These are phyloP conservation scores for Bonia amplexicaulis DNA, from an alignment of 176 grass and related monocot species.

Conservation along the genomic window DNA sequence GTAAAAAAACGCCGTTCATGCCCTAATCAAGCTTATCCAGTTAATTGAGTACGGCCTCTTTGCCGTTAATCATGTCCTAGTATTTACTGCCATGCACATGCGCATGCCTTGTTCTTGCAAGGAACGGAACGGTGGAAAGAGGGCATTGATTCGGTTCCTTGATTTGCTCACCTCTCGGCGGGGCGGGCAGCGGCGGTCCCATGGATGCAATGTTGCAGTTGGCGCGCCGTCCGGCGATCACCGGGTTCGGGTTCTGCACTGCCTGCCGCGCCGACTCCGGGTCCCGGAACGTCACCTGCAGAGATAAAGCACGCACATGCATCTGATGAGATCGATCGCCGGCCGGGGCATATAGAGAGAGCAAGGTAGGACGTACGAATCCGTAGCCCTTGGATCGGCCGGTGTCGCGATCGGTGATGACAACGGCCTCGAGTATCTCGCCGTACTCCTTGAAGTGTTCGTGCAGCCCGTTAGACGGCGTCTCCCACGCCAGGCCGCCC, in stretches of 20 bases:
- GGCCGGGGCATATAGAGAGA: neutral
- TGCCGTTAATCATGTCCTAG: conserved; percentile 25
- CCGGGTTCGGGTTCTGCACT: conserved; percentile 78
- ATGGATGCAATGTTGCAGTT: conserved; percentile 98
- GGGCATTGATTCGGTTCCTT: conserved; percentile 37
- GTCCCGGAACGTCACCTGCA: conserved; percentile 86
- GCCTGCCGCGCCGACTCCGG: conserved; percentile 61
- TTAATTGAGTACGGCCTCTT: conserved; percentile 9
- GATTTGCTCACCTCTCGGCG: conserved; percentile 46
- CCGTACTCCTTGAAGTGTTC: conserved; percentile 75
- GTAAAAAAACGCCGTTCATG: neutral
- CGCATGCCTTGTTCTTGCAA: neutral
- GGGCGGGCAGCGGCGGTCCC: conserved; percentile 58
- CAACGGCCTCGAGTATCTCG: conserved; percentile 92
- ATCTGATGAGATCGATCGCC: neutral
- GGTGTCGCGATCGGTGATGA: conserved; percentile 79
- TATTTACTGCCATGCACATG: conserved; percentile 50
- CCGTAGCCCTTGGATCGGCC: conserved; percentile 94
- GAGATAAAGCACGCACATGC: neutral
- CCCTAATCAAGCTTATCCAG: conserved; percentile 39
- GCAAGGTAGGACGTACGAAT: conserved; percentile 52
- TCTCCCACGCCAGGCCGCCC: conserved; percentile 93
- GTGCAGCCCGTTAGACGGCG: conserved; percentile 61
- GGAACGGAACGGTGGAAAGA: neutral
- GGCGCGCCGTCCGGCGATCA: conserved; percentile 83